A percentile compares a stretch with the other conserved stretches of the same genome.
phyloP scores from a whole-genome alignment of 352 stramenopile genomes.

The Peronospora farinosa region DNA sequence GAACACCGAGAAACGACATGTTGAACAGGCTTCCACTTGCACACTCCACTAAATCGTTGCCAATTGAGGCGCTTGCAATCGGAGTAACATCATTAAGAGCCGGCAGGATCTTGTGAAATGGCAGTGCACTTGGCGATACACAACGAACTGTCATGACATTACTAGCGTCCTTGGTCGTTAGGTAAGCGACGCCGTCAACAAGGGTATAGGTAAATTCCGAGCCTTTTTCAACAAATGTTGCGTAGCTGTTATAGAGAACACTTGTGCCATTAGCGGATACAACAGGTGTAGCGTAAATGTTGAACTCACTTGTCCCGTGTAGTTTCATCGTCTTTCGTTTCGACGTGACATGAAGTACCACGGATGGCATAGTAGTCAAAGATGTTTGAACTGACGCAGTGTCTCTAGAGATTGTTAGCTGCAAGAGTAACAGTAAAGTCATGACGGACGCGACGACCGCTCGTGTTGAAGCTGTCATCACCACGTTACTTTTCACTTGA shows the following conservation, averaged over 20 bases:
- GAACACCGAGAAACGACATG: slow-evolving; percentile 4
- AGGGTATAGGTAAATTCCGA: slow-evolving; percentile 25
- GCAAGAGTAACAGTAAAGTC: background rate
- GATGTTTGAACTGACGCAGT: background rate
- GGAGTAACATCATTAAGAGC: slow-evolving; percentile 10
- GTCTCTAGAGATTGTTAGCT: background rate
- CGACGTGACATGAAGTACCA: slow-evolving; percentile 33
- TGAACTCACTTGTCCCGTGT: slow-evolving; percentile 21
- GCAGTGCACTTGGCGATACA: slow-evolving; percentile 4
- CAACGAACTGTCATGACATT: slow-evolving; percentile 13
- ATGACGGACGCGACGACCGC: background rate
- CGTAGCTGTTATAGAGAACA: slow-evolving; percentile 25
- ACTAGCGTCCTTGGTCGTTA: slow-evolving; percentile 15
- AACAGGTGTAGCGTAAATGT: slow-evolving; percentile 25
- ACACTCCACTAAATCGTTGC: slow-evolving; percentile 11
- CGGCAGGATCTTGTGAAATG: slow-evolving; percentile 8
- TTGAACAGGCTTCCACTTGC: slow-evolving; percentile 5
- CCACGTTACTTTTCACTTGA: background rate
- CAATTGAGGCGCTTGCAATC: slow-evolving; percentile 8
- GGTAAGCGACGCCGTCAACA: slow-evolving; percentile 22
- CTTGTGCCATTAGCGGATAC: slow-evolving; percentile 14
- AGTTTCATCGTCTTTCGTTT: slow-evolving; percentile 23
- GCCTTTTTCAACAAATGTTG: slow-evolving; percentile 20
- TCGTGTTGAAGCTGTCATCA: background rate
- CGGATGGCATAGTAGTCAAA: slow-evolving; percentile 16